phyloP scores from a whole-genome alignment of 768 basidiomycete genomes.

The Pleurotus ostreatus region DNA sequence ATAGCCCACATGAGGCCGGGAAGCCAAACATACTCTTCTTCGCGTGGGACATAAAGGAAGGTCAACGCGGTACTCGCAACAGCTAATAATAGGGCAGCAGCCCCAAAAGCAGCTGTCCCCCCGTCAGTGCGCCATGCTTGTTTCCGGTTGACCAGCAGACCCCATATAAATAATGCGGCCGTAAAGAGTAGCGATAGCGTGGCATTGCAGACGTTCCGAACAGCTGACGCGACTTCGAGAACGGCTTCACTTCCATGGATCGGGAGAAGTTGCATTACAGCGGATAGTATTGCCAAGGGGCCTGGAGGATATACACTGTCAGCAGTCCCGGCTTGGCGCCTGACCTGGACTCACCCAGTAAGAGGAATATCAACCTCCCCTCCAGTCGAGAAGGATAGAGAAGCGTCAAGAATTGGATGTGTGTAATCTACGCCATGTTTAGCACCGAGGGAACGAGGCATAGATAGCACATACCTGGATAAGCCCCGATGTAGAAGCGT shows the following conservation, averaged over 20 bases:
- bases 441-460: not conserved
- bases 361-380: slow-evolving; percentile 75
- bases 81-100: slow-evolving; percentile 79
- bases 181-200: slow-evolving; percentile 96
- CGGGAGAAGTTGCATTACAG: slow-evolving; percentile 79
- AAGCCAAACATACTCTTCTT: slow-evolving; percentile 90
- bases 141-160: slow-evolving; percentile 80
- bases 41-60: slow-evolving; percentile 78
- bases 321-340: no score
- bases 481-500: slow-evolving; percentile 76
- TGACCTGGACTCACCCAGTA: slow-evolving; percentile 54
- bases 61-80: slow-evolving; percentile 80
- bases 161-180: slow-evolving; percentile 87
- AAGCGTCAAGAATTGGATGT: slow-evolving; percentile 95
- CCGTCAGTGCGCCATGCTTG: slow-evolving; percentile 97
- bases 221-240: slow-evolving; percentile 59
- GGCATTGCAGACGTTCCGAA: slow-evolving; percentile 94
- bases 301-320: slow-evolving; percentile 30
- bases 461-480: slow-evolving; percentile 63
- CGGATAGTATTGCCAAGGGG: slow-evolving; percentile 82
- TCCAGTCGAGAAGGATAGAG: slow-evolving; percentile 91
- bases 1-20: slow-evolving; percentile 87
- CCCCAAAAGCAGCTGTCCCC: slow-evolving; percentile 92
- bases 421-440: slow-evolving; percentile 64
- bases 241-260: slow-evolving; percentile 43